Evolutionary conservation across 345 rosid genomes (phyloP).

Genomic region (Alliaria petiolata): DNA sequence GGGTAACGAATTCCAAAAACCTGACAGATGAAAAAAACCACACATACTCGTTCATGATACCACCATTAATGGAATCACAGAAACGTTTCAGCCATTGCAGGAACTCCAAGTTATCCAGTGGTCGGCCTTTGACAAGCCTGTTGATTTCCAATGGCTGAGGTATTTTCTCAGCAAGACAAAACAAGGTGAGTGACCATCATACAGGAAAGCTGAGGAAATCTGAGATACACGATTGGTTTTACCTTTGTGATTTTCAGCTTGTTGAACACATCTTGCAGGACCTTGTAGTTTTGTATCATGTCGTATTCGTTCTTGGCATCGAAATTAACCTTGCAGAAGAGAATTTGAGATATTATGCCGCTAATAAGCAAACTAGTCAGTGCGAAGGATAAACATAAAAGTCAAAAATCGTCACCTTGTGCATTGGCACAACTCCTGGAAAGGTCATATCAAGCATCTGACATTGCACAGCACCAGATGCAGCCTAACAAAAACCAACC

Average conservation of each 20-base stretch:
- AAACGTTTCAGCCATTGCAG: conserved; percentile 94
- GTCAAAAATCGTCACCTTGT: conserved; percentile 59
- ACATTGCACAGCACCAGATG: conserved; percentile 98
- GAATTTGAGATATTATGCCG: background rate
- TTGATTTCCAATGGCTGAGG: conserved; percentile 87
- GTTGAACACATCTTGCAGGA: conserved; percentile 88
- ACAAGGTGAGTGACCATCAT: background rate
- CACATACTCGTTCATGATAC: conserved; percentile 85
- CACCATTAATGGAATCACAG: conserved; percentile 95
- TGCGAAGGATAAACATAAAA: background rate
- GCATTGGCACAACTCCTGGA: conserved; percentile 97
- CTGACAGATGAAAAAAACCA: background rate
- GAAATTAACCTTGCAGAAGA: conserved; percentile 68
- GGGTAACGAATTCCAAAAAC: background rate
- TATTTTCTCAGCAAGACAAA: background rate
- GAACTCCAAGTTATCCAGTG: conserved; percentile 97
- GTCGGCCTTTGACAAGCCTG: conserved; percentile 85
- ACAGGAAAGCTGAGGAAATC: background rate
- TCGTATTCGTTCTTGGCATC: conserved; percentile 93
- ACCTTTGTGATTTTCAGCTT: conserved; percentile 94
- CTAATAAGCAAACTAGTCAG: no score
- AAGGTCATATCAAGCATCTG: conserved; percentile 93
- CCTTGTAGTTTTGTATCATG: conserved; percentile 95
- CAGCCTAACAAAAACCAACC: conserved; percentile 48
- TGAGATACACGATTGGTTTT: background rate